Conservation (phyloP, 2,329 filamentous ascomycete species). For the Incumbomyces lentus region DNA sequence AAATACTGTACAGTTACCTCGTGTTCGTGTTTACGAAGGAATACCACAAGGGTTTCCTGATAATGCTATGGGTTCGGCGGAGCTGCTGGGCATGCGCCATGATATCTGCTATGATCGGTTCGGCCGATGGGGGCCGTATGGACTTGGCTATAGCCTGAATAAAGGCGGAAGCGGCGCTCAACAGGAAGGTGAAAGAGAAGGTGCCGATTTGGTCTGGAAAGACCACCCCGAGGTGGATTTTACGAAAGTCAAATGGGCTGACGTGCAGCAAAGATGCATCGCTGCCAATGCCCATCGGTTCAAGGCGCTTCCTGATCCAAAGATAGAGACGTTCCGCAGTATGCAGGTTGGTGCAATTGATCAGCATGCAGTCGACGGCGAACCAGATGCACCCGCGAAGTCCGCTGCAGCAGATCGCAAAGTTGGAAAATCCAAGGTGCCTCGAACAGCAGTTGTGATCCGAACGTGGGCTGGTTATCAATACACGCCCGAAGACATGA, state of each 20-base stretch:
- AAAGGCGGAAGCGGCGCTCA: slow-evolving; percentile 77
- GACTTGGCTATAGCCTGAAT: slow-evolving; percentile 70
- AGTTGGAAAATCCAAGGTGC: slow-evolving; percentile 22
- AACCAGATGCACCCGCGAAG: slow-evolving; percentile 6
- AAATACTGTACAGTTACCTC: slow-evolving; percentile 55
- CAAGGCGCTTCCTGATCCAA: slow-evolving; percentile 29
- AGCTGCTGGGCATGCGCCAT: slow-evolving; percentile 64
- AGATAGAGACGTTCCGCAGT: slow-evolving; percentile 25
- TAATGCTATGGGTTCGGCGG: slow-evolving; percentile 75
- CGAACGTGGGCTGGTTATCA: slow-evolving; percentile 70
- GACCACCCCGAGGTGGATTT: slow-evolving; percentile 65
- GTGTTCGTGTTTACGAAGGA: slow-evolving; percentile 63
- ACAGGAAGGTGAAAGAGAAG: slow-evolving; percentile 71
- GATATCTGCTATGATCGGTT: slow-evolving; percentile 91
- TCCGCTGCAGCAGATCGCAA: slow-evolving; percentile 18
- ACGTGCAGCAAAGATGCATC: slow-evolving; percentile 64
- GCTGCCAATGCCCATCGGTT: slow-evolving; percentile 62
- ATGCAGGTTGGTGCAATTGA: slow-evolving; percentile 13
- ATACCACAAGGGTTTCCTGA: slow-evolving; percentile 77
- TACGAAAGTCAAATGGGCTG: slow-evolving; percentile 65
- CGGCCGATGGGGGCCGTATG: slow-evolving; percentile 79
- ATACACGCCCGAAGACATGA: slow-evolving; percentile 65
- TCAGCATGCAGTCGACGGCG: slow-evolving; percentile 7
- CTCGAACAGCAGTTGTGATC: slow-evolving; percentile 64
- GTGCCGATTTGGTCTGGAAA: slow-evolving; percentile 69